Percentiles rank a stretch among this genome's conserved stretches.
Evolutionary conservation across 208 protist genomes (phyloP).

Genomic region (Entamoeba invadens): DNA sequence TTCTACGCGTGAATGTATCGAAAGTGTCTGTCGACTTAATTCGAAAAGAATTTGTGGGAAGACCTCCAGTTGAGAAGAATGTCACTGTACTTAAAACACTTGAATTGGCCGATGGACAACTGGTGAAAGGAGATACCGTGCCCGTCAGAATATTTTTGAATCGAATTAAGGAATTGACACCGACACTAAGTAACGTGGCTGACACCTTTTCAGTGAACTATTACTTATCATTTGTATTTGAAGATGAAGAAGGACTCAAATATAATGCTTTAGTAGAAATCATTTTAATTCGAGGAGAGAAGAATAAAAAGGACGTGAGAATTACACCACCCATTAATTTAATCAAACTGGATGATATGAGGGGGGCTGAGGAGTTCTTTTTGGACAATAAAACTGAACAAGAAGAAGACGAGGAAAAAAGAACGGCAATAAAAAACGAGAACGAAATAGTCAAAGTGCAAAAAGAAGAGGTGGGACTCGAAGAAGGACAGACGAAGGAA

Average conservation of each 20-base stretch:
- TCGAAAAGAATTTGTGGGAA: background rate
- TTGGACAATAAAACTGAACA: background rate
- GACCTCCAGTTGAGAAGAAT: background rate
- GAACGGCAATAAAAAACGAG: no score
- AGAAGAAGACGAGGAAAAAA: background rate
- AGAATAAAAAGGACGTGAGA: background rate
- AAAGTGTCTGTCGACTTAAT: background rate
- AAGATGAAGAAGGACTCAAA: background rate
- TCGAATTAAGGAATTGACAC: background rate
- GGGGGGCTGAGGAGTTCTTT: background rate
- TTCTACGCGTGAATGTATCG: background rate
- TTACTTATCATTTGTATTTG: background rate
- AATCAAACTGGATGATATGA: background rate
- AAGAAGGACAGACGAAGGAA: no score
- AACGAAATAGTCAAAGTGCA: no score
- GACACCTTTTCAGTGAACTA: background rate
- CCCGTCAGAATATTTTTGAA: background rate
- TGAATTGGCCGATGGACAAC: background rate
- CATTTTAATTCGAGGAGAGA: background rate
- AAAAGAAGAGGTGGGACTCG: no score
- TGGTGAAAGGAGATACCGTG: background rate
- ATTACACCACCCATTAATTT: background rate
- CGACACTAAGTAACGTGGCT: background rate
- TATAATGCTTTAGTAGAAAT: background rate
- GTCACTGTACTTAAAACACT: background rate